Percentiles rank a stretch among this genome's conserved stretches.
phyloP scores from a whole-genome alignment of 108 stramenopile genomes.

The Cyclotella cryptica region DNA sequence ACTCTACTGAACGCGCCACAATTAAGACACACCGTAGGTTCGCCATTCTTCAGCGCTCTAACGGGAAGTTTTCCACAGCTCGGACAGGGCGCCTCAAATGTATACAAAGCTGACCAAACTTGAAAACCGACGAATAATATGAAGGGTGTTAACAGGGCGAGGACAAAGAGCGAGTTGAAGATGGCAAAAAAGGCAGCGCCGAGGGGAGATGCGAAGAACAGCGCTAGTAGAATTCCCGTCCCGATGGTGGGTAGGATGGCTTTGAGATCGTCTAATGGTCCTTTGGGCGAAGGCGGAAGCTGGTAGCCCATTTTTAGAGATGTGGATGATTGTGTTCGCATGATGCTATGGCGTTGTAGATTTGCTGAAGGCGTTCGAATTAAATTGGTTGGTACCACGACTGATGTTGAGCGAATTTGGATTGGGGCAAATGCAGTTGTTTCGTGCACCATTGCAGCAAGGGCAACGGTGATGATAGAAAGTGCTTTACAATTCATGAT shows the following conservation, averaged over 20 bases:
- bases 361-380: neutral
- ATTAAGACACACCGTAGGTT: constrained; percentile 68
- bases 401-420: neutral
- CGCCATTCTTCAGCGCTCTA: constrained; percentile 57
- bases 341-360: neutral
- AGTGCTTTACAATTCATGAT: neutral
- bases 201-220: constrained; percentile 77
- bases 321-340: constrained; percentile 9
- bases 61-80: constrained; percentile 65
- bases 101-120: constrained; percentile 70
- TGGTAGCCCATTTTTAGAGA: constrained; percentile 38
- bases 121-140: constrained; percentile 63
- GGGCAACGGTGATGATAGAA: neutral
- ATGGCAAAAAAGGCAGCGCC: constrained; percentile 78
- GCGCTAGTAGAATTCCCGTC: constrained; percentile 27
- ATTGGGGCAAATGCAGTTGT: constrained; percentile 29
- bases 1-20: constrained; percentile 70
- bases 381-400: neutral
- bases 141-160: constrained; percentile 64
- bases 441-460: constrained; percentile 1
- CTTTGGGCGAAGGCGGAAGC: constrained; percentile 45
- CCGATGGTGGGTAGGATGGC: constrained; percentile 44
- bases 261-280: constrained; percentile 37
- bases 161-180: constrained; percentile 70
- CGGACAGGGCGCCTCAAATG: constrained; percentile 71